Evolutionary conservation across 2,329 filamentous ascomycete genomes (phyloP).

Genomic region (Penicillium sp.): DNA sequence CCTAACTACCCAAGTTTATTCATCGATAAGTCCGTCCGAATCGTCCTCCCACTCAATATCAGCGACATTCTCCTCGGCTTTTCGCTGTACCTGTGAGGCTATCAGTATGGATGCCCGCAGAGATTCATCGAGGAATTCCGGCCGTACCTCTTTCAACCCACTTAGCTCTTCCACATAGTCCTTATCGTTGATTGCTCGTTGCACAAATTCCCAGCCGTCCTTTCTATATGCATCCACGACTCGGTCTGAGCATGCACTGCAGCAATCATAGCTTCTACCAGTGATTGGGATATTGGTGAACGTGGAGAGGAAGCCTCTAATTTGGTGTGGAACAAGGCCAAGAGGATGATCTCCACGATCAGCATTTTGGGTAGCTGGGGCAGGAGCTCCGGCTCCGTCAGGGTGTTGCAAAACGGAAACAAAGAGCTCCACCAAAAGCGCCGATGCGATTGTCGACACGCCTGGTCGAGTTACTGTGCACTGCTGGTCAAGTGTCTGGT

Average conservation of each 20-base stretch:
- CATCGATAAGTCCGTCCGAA: constrained; percentile 35
- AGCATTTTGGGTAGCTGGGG: constrained; percentile 28
- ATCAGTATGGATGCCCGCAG: constrained; percentile 19
- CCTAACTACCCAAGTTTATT: constrained; percentile 18
- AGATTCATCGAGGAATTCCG: neutral
- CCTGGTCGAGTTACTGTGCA: constrained; percentile 95
- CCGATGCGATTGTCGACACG: constrained; percentile 86
- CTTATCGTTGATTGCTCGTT: constrained; percentile 55
- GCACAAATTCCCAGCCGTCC: constrained; percentile 59
- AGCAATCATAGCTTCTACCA: constrained; percentile 58
- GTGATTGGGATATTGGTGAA: constrained; percentile 57
- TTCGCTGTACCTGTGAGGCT: constrained; percentile 38
- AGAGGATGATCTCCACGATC: constrained; percentile 42
- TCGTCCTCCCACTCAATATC: constrained; percentile 45
- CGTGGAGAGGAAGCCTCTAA: constrained; percentile 59
- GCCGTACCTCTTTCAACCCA: constrained; percentile 54
- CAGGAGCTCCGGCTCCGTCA: constrained; percentile 41
- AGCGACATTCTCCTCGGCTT: constrained; percentile 42
- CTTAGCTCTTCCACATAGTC: constrained; percentile 62
- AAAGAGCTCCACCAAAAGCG: constrained; percentile 83
- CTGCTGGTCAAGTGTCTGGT: constrained; percentile 93
- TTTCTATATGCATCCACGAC: constrained; percentile 51
- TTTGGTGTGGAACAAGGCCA: constrained; percentile 58
- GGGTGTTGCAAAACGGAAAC: constrained; percentile 87
- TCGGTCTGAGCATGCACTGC: constrained; percentile 58